Percentiles rank a stretch among this genome's conserved stretches.
These are phyloP conservation scores for Candida ascalaphidarum DNA, from an alignment of 805 yeast species.

Conservation along the genomic window DNA sequence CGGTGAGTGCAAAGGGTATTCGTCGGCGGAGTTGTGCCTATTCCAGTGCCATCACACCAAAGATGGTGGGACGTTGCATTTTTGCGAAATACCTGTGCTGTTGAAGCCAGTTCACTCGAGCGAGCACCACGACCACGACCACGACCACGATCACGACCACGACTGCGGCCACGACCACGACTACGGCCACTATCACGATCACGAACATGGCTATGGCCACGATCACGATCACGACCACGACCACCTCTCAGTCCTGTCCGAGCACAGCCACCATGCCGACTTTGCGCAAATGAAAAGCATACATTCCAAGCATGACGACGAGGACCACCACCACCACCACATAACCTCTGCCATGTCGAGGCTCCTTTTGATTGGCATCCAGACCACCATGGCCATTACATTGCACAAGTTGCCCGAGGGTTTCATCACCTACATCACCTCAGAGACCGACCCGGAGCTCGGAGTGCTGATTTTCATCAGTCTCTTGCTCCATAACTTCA, in stretches of 20 bases:
- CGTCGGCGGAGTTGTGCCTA: constrained; percentile 31
- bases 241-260: neutral
- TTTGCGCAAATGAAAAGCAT: constrained; percentile 14
- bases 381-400: constrained; percentile 80
- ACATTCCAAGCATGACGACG: too few relatives aligned
- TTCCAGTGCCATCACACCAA: constrained; percentile 2
- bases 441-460: constrained; percentile 50
- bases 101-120: too few relatives aligned
- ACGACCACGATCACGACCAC: constrained; percentile 3
- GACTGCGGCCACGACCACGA: neutral
- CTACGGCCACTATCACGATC: constrained; percentile 1
- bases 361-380: constrained; percentile 80
- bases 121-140: constrained; percentile 4
- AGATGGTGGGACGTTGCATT: constrained; percentile 18
- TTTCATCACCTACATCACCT: constrained; percentile 74
- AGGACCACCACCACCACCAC: constrained; percentile 66
- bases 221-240: constrained; percentile 1
- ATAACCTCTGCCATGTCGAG: constrained; percentile 69
- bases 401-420: constrained; percentile 95
- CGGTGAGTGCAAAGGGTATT: constrained; percentile 43
- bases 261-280: constrained; percentile 3
- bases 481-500: constrained; percentile 79
- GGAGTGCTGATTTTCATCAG: constrained; percentile 82
- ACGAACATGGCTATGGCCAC: constrained; percentile 1
- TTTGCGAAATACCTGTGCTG: constrained; percentile 31